Evolutionary conservation across 2,329 filamentous ascomycete species (phyloP), one percentile per base, ranked within the genome.

Genomic region (Colletotrichum neosansevieriae): DNA sequence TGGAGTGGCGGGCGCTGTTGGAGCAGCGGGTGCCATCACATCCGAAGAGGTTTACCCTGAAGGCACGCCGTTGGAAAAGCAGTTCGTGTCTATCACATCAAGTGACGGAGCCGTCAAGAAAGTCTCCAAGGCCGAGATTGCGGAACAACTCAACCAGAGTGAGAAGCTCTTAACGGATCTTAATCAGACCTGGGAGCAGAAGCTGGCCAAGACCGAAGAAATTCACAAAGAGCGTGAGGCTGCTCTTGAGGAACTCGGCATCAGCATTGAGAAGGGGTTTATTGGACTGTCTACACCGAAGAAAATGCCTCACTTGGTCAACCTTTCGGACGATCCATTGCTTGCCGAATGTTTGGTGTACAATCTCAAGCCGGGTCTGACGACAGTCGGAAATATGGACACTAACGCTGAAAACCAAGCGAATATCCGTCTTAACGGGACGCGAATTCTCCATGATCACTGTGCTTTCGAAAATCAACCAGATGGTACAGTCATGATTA

Each of bases 101-200:
- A 74, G 92, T 0, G 96, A 98, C 77, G 96, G 96, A 11, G 87
- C 88, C 0, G 85, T 97, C 72, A 98, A 97, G 82, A 97, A 97
- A 78, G 96, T 99, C 42, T 98, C 94, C 58, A 99, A 99, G 79
- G 96, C 96, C 2, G 96, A 99, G 77, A 99, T 99, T 78, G 93
- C 94, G 6, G 96, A 99, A 78, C 97, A 99, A 79, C 85, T 99
- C 29, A 94, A 91, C 74, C 96, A 98, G 78, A 97, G 94, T 72
- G 96, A 99, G 81, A 99, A 99, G 81, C 87, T 99, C 19, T 92
- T 98, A 75, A 91, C 92, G 57, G 96, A 99, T 77, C 88, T 99
- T 61, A 99, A 99, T 75, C 94, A 99, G 81, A 99, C 96, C 0
- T 99, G 96, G 96, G 96, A 99, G 81, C 89, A 99, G 81, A 98